Evolutionary conservation across 305 asterid genomes (phyloP), one percentile per base, ranked within the genome.

Genomic region (Striga hermonthica): DNA sequence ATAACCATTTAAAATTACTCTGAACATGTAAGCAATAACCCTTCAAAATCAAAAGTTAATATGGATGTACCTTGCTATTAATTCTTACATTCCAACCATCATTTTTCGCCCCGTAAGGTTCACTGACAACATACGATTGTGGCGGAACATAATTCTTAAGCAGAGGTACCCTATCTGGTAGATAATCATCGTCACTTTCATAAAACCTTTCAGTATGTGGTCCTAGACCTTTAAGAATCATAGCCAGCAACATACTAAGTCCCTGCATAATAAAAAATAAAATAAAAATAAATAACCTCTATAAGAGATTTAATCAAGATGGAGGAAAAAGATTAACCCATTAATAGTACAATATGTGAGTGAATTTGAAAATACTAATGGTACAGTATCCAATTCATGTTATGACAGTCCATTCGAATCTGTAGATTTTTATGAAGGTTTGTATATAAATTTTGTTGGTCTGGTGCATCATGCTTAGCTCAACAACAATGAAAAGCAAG

Each of bases 101-200:
- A 56, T 22, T 83, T 71, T 71, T 86, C 70, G 77, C 67, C 65
- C 79, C 81, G 59, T 83, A 64, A 1, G 89, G 90, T 56, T 87
- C 94, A 45, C 70, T 67, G 71, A 74, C 85, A 72, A 59, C 89
- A 79, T 82, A 81, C 59, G 94, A 62, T 61, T 84, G 78, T 13
- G 87, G 73, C 41, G 96, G 95, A 60, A 70, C 95, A 73, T 92
- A 92, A 69, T 76, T 79, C 81, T 82, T 86, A 79, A 92, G 81
- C 54, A 92, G 83, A 31, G 97, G 98, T 60, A 83, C 96, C 79
- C 97, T 74, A 62, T 84, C 95, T 5, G 94, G 93, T 28, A 64
- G 72, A 60, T 84, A 84, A 38, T 92, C 98, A 71, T 92, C 98
- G 77, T 89, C 98, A 70, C 97, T 92, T 72, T 86, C 97, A 72